Base-by-base conservation (phyloP, 2,329 filamentous ascomycete genomes). In the Aspergillus flavus region DNA sequence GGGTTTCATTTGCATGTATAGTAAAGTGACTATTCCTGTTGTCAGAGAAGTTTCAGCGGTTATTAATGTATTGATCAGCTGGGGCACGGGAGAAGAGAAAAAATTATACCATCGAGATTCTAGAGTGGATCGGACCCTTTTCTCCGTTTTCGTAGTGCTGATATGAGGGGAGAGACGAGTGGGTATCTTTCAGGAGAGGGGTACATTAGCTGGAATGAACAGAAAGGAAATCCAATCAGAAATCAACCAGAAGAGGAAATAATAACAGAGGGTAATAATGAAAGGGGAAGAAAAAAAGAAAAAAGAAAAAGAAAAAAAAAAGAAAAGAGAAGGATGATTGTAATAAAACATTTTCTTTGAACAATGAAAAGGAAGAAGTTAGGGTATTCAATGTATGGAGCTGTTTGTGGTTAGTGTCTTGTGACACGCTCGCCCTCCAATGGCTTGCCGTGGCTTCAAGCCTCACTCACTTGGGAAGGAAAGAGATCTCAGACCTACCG, bases 1-100 rank as follows among this genome's bases (percentile, higher is more conserved):
- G 39, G 19, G 53, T 48, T 61, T 57, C 53, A 55, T 61, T 28
- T 48, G 45, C 36, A 50, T 61, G 59, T 61, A 61, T 34, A 61
- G 59, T 61, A 61, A 55, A 41, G 39, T 30, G 28, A 36, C 21
- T 30, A 34, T 26, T n/a, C n/a, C 36, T 21, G 9, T 21, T 26
- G 16, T 55, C 36, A 23, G n/a, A 39, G 30, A 14, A 23, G 52
- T 55, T 41, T 55, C 32, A 55, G 48, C 48, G 21, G 52, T 55
- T 23, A 55, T 23, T 43, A 61, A 57, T 61, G 23, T 45, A 41
- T 52, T 45, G 23, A 53, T 61, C 52, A 46, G 30, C 19, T 32
- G 48, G 39, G 39, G 43, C 30, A 57, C 52, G 4, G 6, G 2
- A 23, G 39, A 41, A 30, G 34, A 36, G 12, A 46, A 48, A 39